Conservation (phyloP, 495 filamentous ascomycete genomes). For the Halenospora varia region DNA sequence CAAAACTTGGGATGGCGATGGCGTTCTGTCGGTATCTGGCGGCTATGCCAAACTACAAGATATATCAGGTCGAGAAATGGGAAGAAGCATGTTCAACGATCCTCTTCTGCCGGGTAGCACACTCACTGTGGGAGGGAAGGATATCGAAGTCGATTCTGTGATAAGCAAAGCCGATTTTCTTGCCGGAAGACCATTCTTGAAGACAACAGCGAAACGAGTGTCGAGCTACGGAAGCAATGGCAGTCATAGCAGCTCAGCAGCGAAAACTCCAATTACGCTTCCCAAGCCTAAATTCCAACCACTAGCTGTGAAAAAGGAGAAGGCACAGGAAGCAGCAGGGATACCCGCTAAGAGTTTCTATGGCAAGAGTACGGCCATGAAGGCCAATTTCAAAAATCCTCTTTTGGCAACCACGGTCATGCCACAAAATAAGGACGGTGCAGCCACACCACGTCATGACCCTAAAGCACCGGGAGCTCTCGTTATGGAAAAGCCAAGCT, state of each 20-base stretch:
- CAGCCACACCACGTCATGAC: slow-evolving; percentile 62
- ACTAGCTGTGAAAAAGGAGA: neutral
- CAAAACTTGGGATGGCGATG: slow-evolving; percentile 88
- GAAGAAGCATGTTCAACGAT: slow-evolving; percentile 49
- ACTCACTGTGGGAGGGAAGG: slow-evolving; percentile 66
- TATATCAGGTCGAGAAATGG: slow-evolving; percentile 63
- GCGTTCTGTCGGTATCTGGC: slow-evolving; percentile 52
- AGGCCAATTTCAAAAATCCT: slow-evolving; percentile 54
- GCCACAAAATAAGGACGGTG: slow-evolving; percentile 35
- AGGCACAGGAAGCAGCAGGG: neutral
- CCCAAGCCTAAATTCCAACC: neutral
- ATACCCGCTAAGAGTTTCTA: slow-evolving; percentile 24
- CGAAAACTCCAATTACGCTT: neutral
- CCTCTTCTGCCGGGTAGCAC: slow-evolving; percentile 57
- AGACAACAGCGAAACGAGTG: slow-evolving; percentile 12
- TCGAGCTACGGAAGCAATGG: slow-evolving; percentile 13
- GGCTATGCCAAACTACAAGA: slow-evolving; percentile 63
- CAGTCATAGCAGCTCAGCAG: neutral
- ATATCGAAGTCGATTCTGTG: slow-evolving; percentile 66
- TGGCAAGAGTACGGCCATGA: slow-evolving; percentile 17
- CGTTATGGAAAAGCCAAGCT: slow-evolving; percentile 61
- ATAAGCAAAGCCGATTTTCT: slow-evolving; percentile 62
- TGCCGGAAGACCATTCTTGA: slow-evolving; percentile 50
- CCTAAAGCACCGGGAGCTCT: slow-evolving; percentile 57
- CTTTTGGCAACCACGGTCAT: slow-evolving; percentile 51